Conservation (phyloP, 495 filamentous ascomycete species). For the Tuber brumale region DNA sequence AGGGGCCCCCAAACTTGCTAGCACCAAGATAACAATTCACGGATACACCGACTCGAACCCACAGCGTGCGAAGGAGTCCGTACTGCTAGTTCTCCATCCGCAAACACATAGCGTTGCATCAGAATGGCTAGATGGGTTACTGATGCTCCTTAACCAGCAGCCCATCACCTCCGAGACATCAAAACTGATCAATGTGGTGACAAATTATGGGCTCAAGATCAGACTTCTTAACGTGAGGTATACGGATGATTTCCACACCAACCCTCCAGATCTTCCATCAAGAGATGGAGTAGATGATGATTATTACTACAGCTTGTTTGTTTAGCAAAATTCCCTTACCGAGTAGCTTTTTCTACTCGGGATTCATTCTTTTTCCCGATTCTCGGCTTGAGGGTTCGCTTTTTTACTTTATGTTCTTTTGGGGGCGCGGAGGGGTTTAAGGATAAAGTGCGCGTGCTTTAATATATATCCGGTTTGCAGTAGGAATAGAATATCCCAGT, state of each 20-base stretch:
- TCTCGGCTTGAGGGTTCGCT: background rate
- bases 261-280: constrained; percentile 52
- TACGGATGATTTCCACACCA: constrained; percentile 60
- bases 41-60: constrained; percentile 51
- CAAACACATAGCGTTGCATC: constrained; percentile 74
- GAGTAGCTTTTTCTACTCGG: background rate
- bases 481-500: background rate
- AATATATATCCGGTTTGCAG: background rate
- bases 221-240: constrained; percentile 85
- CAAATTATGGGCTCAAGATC: constrained; percentile 88
- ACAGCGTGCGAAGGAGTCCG: constrained; percentile 49
- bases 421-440: background rate
- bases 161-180: constrained; percentile 95
- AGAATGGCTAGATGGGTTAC: constrained; percentile 92
- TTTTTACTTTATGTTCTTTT: background rate
- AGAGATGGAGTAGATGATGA: constrained; percentile 61
- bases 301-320: constrained; percentile 61
- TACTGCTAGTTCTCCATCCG: constrained; percentile 76
- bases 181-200: constrained; percentile 75
- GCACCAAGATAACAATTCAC: constrained; percentile 87
- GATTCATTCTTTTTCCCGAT: constrained; percentile 4
- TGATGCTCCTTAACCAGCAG: constrained; percentile 90
- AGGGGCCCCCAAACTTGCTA: constrained; percentile 50
- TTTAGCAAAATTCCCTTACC: constrained; percentile 21
- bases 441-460: background rate